Evolutionary conservation across 2,329 filamentous ascomycete genomes (phyloP).

Genomic region (Spiromastix sp.): DNA sequence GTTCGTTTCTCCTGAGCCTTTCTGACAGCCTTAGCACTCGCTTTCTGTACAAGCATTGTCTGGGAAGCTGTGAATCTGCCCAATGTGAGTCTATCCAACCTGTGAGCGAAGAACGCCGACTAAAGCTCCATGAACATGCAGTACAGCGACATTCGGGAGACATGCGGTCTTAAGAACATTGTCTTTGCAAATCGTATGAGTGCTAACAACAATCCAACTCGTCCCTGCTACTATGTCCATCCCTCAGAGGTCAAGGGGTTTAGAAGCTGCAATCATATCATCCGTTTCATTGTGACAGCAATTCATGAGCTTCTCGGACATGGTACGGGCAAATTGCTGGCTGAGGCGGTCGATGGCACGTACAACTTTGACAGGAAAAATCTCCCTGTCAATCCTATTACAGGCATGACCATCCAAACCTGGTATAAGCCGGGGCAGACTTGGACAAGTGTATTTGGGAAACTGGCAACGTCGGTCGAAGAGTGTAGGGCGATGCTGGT

Average conservation of each 20-base stretch:
- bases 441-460: conserved; percentile 51
- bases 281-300: conserved; percentile 1
- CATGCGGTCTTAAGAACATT: background rate
- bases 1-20: background rate
- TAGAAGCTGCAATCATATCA: background rate
- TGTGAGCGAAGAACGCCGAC: background rate
- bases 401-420: conserved; percentile 40
- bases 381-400: conserved; percentile 48
- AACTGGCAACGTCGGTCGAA: conserved; percentile 51
- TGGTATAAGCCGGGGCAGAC: conserved; percentile 56
- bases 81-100: conserved; percentile 32
- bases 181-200: background rate
- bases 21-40: conserved; percentile 24
- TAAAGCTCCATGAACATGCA: background rate
- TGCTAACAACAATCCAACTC: background rate
- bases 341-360: conserved; percentile 41
- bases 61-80: conserved; percentile 36
- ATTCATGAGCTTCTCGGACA: conserved; percentile 54
- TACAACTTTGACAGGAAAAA: conserved; percentile 53
- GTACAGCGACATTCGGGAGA: conserved; percentile 1
- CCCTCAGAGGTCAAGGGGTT: background rate
- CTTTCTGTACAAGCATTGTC: conserved; percentile 35
- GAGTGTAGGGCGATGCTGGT: conserved; percentile 42
- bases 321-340: conserved; percentile 52
- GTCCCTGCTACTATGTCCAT: background rate